Evolutionary conservation across 352 stramenopile genomes (phyloP).

Genomic region (Globisporangium iwayamae): DNA sequence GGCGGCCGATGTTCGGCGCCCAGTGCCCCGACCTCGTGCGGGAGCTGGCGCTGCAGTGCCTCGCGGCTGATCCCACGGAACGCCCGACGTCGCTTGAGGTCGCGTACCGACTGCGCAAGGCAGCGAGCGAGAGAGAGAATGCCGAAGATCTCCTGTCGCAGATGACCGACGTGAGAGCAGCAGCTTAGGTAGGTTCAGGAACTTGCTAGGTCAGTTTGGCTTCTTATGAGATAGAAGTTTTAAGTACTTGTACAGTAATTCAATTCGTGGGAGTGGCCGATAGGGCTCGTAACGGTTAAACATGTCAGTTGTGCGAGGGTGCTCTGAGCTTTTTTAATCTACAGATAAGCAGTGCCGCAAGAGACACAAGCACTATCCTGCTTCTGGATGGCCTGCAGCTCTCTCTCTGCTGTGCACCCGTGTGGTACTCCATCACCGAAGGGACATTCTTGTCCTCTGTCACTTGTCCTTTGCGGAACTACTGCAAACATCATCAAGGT

Average conservation of each 20-base stretch:
- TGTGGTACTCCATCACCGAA: no score
- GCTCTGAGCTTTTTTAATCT: no score
- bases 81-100: constrained; percentile 44
- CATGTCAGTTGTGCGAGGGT: no score
- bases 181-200: not conserved
- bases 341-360: no score
- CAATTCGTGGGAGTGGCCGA: no score
- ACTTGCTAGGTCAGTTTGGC: not conserved
- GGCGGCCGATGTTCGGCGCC: constrained; percentile 44
- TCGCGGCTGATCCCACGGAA: constrained; percentile 29
- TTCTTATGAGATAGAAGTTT: not conserved
- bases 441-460: no score
- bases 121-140: constrained; percentile 25
- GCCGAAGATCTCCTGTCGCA: constrained; percentile 27
- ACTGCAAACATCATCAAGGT: no score
- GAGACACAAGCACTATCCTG: no score
- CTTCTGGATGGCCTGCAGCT: no score
- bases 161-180: constrained; percentile 3
- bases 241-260: not conserved
- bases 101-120: constrained; percentile 44
- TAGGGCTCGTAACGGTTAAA: no score
- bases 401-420: no score
- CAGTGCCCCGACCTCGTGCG: constrained; percentile 41
- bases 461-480: no score
- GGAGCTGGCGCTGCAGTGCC: constrained; percentile 44